Base-by-base conservation (phyloP, 2,329 filamentous ascomycete genomes). In the Cordyceps sp. region DNA sequence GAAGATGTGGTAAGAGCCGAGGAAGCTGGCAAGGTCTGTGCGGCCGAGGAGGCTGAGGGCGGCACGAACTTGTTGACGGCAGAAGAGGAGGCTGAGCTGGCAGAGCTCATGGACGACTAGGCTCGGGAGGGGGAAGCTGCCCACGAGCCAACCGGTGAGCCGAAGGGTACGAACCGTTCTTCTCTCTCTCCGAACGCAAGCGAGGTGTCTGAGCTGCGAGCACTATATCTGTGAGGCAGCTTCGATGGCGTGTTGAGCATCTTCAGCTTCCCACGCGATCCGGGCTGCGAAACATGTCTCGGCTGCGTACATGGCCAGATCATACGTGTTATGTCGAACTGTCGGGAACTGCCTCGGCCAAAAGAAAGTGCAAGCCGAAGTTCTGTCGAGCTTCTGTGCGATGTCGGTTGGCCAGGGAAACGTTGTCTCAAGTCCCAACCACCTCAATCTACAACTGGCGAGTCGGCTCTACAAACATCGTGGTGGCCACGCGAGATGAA, bases 61-160 rank as follows among this genome's bases (percentile, higher is more conserved):
- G 53, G 53, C 22, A 57, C 56, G 39, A 59, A 62, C 25, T 37
- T 75, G 47, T 59, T 94, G 54, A 93, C 85, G 5, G 78, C 73
- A 10, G 88, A 96, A 44, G 90, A 98, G 52, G 88, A 96, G 54
- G 78, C 80, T 5, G 90, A 96, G 53, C 62, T 98, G 40, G 86
- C 84, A 12, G 90, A 86, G 40, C 57, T 98, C 50, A 82, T 98
- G 82, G 83, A 77, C 39, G 76, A 82, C 39, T 66, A 32, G 34
- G 6, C 8, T n/a, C 9, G 16, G 20, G 23, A 19, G 24, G 17
- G 10, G 29, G 18, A 5, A 14, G 5, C 10, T 9, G 6, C n/a
- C n/a, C n/a, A n/a, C n/a, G n/a, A n/a, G n/a, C n/a, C n/a, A n/a
- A n/a, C n/a, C n/a, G n/a, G n/a, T n/a, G n/a, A n/a, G n/a, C n/a